Evolutionary conservation across 2,329 filamentous ascomycete species (phyloP).

Genomic region (Didymella pomorum): DNA sequence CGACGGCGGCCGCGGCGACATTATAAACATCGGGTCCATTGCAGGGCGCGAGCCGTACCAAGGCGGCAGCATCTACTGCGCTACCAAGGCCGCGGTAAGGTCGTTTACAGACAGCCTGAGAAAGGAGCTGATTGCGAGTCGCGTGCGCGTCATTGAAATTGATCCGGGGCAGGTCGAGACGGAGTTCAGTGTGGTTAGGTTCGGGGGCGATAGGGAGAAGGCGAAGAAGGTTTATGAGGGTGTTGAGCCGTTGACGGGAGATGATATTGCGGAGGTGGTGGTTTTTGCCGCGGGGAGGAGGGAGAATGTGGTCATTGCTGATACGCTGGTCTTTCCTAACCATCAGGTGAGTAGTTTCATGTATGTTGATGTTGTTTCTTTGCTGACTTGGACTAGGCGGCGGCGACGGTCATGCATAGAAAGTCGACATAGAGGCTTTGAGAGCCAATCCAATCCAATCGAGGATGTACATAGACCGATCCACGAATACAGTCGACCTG

Average conservation of each 20-base stretch:
- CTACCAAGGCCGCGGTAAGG: conserved; percentile 87
- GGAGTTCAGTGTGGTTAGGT: conserved; percentile 88
- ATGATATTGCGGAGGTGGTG: conserved; percentile 89
- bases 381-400: conserved; percentile 33
- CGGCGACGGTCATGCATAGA: conserved; percentile 49
- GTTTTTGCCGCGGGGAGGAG: conserved; percentile 84
- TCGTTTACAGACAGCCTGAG: conserved; percentile 84
- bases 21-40: conserved; percentile 94
- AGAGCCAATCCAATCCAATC: too few species aligned
- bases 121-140: conserved; percentile 80
- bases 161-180: conserved; percentile 95
- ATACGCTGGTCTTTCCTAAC: conserved; percentile 85
- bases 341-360: conserved; percentile 73
- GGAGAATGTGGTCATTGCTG: conserved; percentile 90
- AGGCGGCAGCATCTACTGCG: conserved; percentile 90
- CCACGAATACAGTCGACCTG: background rate
- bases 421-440: conserved; percentile 25
- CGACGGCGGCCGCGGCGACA: conserved; percentile 83
- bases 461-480: background rate
- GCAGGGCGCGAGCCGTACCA: conserved; percentile 88
- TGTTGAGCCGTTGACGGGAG: conserved; percentile 77
- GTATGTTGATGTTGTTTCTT: too few species aligned
- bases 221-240: conserved; percentile 86
- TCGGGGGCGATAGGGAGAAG: conserved; percentile 87
- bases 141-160: conserved; percentile 85